Base-by-base conservation (phyloP, 1,284 basidiomycete species). In the Schizophyllum amplum region DNA sequence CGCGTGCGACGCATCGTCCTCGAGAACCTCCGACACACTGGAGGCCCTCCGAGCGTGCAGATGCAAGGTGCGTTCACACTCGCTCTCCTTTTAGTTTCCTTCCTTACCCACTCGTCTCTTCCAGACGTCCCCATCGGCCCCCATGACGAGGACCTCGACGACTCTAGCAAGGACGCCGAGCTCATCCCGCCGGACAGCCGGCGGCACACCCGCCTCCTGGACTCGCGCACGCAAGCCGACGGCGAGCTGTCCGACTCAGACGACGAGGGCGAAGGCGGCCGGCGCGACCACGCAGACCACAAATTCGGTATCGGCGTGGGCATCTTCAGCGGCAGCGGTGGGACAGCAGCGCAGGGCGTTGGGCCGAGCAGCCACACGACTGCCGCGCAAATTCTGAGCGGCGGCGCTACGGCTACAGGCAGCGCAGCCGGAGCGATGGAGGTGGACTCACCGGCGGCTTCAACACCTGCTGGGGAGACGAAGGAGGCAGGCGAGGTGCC, bases 1-100 rank as follows among this genome's bases (percentile, higher is more conserved):
- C 92, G 96, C 60, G 86, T 98, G 61, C 94, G 92, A 70, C 82
- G 85, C 56, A 92, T 95, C 54, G 92, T 98, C 4, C 85, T 98
- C 71, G 94, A 98, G 65, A 90, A 96, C 64, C 71, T 98, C 61
- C 78, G 92, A 60, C 84, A 91, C 61, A 82, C 87, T 56, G 88
- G 87, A 5, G 90, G 90, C 1, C 93, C 94, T 13, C 95, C 94
- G 0, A 89, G 93, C 68, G 89, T 96, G 5, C 94, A 94, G 64
- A 87, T 94, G 83, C 78, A 83, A 65, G 84, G 92, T 92, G 66
- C 54, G 77, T 69, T 49, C 22, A 24, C 21, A 53, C 22, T 51
- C 26, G 5, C 24, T 46, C 15, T 25, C 25, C 22, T 60, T 11
- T 33, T 52, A 25, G 54, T 33, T 24, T 15, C 46, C 51, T 47